Conservation (phyloP, 495 filamentous ascomycete genomes). For the Opeltia flavorubescens region DNA sequence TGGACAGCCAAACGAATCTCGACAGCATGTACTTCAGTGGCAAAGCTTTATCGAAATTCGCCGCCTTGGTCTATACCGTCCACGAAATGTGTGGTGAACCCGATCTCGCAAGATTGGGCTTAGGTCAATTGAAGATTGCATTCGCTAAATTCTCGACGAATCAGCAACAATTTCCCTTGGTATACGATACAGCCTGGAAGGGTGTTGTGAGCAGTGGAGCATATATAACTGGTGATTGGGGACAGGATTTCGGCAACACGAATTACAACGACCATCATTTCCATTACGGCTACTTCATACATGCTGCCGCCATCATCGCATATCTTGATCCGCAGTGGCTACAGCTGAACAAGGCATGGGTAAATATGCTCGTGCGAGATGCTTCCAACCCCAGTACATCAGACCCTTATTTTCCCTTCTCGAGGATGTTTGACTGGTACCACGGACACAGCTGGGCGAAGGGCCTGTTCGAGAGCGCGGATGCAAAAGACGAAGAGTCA, state of each 20-base stretch:
- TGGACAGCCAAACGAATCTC: slow-evolving; percentile 53
- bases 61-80: slow-evolving; percentile 52
- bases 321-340: slow-evolving; percentile 70
- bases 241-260: slow-evolving; percentile 68
- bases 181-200: slow-evolving; percentile 74
- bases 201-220: slow-evolving; percentile 71
- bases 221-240: slow-evolving; percentile 57
- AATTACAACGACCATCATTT: slow-evolving; percentile 97
- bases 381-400: slow-evolving; percentile 57
- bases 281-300: slow-evolving; percentile 81
- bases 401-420: slow-evolving; percentile 74
- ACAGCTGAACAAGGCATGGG: slow-evolving; percentile 54
- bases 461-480: slow-evolving; percentile 78
- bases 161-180: slow-evolving; percentile 59
- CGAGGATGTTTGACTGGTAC: slow-evolving; percentile 84
- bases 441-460: slow-evolving; percentile 95
- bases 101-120: slow-evolving; percentile 42
- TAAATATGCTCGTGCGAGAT: slow-evolving; percentile 68
- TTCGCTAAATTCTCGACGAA: slow-evolving; percentile 71
- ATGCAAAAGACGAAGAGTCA: slow-evolving; percentile 88
- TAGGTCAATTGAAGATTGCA: slow-evolving; percentile 55
- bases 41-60: slow-evolving; percentile 86
- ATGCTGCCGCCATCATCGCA: slow-evolving; percentile 72
- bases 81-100: slow-evolving; percentile 49
- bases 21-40: slow-evolving; percentile 93